Percentiles rank a stretch among this genome's conserved stretches.
Conservation (phyloP, 2,329 filamentous ascomycete species). For the Xylaria sp. region DNA sequence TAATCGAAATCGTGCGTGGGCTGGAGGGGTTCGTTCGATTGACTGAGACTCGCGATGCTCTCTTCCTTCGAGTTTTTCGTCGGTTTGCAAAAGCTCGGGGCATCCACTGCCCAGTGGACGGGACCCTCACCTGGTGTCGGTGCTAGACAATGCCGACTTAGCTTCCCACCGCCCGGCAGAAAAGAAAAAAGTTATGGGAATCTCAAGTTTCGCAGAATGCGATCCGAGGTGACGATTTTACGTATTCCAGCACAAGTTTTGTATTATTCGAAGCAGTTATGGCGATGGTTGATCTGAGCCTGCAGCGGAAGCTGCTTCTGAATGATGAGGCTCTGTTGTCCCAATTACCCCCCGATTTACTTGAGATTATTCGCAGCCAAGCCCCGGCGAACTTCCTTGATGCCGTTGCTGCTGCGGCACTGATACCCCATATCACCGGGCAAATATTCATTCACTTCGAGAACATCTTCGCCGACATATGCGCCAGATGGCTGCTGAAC, state of each 20-base stretch:
- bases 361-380: slow-evolving; percentile 66
- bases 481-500: slow-evolving; percentile 73
- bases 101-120: slow-evolving; percentile 1
- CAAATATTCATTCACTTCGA: slow-evolving; percentile 75
- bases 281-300: slow-evolving; percentile 58
- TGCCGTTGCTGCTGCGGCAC: slow-evolving; percentile 68
- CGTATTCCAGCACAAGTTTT: slow-evolving; percentile 23
- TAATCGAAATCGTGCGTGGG: slow-evolving; percentile 23
- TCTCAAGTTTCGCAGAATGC: slow-evolving; percentile 19
- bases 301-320: slow-evolving; percentile 59
- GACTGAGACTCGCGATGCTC: slow-evolving; percentile 27
- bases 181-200: slow-evolving; percentile 31
- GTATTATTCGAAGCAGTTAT: slow-evolving; percentile 43
- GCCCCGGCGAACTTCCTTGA: slow-evolving; percentile 70
- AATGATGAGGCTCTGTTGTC: slow-evolving; percentile 56
- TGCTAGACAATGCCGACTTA: slow-evolving; percentile 14
- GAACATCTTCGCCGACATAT: slow-evolving; percentile 77
- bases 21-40: slow-evolving; percentile 7
- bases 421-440: slow-evolving; percentile 72
- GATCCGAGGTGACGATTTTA: slow-evolving; percentile 11
- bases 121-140: slow-evolving; percentile 5
- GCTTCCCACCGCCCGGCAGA: slow-evolving; percentile 17
- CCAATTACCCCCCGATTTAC: slow-evolving; percentile 70
- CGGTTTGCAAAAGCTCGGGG: slow-evolving; percentile 27
- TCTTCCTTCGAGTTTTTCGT: slow-evolving; percentile 33